Percentiles rank a stretch among this genome's conserved stretches.
Evolutionary conservation across 2,329 filamentous ascomycete species (phyloP).

Genomic region (Laburnicola sp.): DNA sequence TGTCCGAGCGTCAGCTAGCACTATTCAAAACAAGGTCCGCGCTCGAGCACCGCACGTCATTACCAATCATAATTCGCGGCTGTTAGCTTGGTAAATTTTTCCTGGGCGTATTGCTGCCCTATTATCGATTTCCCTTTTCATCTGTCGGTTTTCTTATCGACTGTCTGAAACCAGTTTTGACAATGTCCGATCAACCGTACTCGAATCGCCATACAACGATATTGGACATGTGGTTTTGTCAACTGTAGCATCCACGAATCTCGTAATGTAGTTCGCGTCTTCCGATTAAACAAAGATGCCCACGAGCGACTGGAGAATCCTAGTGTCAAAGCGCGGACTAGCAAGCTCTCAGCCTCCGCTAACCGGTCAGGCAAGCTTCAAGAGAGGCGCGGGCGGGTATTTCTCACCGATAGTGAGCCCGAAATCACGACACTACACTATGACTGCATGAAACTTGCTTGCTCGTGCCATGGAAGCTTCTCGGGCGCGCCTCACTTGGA

Average conservation of each 20-base stretch:
- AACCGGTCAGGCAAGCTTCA: slow-evolving; percentile 2
- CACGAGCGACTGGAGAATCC: background rate
- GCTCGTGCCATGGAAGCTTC: slow-evolving; percentile 11
- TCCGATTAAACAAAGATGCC: background rate
- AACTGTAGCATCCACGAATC: background rate
- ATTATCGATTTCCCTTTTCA: background rate
- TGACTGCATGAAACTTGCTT: slow-evolving; percentile 22
- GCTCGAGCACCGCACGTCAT: background rate
- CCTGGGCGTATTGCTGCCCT: too few relatives aligned
- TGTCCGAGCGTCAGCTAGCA: background rate
- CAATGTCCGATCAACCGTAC: too few relatives aligned
- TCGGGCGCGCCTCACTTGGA: background rate
- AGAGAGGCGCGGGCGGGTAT: background rate
- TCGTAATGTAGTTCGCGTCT: background rate
- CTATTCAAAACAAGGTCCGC: background rate
- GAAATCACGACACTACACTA: slow-evolving; percentile 4
- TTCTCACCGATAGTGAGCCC: background rate
- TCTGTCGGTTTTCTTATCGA: background rate
- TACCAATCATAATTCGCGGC: background rate
- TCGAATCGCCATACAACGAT: background rate
- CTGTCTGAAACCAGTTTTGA: background rate
- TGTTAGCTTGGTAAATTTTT: too few relatives aligned
- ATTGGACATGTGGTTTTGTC: background rate
- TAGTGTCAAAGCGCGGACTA: background rate
- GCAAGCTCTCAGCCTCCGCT: background rate